These are phyloP conservation scores for Paragyromitra xinjiangensis DNA, from an alignment of 495 filamentous ascomycete species.

Conservation along the genomic window DNA sequence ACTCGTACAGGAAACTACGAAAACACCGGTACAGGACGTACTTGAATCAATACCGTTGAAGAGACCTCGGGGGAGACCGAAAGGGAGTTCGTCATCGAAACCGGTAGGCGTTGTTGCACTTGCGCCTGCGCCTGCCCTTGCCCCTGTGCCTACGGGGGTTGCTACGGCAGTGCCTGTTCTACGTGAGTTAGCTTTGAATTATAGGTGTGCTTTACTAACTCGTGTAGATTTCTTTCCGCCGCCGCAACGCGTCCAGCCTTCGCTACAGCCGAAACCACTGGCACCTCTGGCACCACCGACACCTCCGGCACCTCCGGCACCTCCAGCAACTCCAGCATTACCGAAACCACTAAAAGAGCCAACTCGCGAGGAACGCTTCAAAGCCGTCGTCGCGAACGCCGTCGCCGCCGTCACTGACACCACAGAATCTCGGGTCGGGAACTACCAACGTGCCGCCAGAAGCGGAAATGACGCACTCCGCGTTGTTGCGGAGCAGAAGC, in stretches of 20 bases:
- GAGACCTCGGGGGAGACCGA: neutral
- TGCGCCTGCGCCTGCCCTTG: neutral
- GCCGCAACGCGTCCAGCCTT: neutral
- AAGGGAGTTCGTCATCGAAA: neutral
- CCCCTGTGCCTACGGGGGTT: neutral
- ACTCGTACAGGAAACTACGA: no score
- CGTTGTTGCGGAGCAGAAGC: neutral
- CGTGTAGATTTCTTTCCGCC: neutral
- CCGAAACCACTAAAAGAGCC: neutral
- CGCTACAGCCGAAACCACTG: neutral
- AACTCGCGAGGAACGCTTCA: constrained; percentile 3
- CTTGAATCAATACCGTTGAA: neutral
- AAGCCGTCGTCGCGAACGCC: constrained; percentile 1
- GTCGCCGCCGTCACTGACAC: neutral
- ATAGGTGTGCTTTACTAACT: neutral
- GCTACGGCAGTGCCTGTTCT: neutral
- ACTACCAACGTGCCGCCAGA: constrained; percentile 13
- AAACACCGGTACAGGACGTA: neutral
- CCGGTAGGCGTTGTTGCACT: neutral
- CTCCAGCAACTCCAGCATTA: neutral
- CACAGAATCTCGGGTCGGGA: neutral
- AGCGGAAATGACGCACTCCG: constrained; percentile 5
- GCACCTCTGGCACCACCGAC: neutral
- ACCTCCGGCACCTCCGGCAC: neutral
- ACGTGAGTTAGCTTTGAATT: neutral